A percentile compares a stretch with the other conserved stretches of the same genome.
Conservation (phyloP, 129 eudicot species). For the Flaveria trinervia region DNA sequence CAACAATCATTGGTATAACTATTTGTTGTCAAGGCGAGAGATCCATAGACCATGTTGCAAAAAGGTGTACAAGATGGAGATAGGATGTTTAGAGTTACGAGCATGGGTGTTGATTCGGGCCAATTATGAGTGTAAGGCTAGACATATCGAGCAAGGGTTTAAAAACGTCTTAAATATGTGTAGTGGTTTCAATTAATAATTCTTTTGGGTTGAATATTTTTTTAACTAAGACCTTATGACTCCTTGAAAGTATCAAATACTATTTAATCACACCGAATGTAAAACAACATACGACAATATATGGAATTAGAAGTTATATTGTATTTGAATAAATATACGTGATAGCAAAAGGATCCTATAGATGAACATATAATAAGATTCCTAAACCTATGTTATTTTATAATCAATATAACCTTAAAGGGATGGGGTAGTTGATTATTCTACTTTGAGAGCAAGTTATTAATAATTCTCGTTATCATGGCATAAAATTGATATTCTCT, state of each 20-base stretch:
- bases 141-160: constrained; percentile 21
- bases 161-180: constrained; percentile 13
- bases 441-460: too few species aligned
- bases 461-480: too few species aligned
- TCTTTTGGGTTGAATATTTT: too few species aligned
- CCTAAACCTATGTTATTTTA: background rate
- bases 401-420: background rate
- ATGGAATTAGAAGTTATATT: background rate
- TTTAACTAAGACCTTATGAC: too few species aligned
- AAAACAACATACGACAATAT: background rate
- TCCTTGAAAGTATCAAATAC: too few species aligned
- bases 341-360: background rate
- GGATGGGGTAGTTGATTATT: background rate
- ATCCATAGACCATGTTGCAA: constrained; percentile 34
- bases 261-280: background rate
- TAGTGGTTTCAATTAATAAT: constrained; percentile 3
- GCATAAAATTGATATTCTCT: too few species aligned
- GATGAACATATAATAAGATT: background rate
- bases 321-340: background rate
- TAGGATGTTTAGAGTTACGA: constrained; percentile 29
- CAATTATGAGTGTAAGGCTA: constrained; percentile 17
- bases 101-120: constrained; percentile 29
- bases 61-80: constrained; percentile 23
- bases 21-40: constrained; percentile 9
- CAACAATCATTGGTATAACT: constrained; percentile 28